Percentiles rank a stretch among this genome's conserved stretches.
These are phyloP conservation scores for Gentiana macrophylla DNA, from an alignment of 257 asterid species.

Conservation along the genomic window DNA sequence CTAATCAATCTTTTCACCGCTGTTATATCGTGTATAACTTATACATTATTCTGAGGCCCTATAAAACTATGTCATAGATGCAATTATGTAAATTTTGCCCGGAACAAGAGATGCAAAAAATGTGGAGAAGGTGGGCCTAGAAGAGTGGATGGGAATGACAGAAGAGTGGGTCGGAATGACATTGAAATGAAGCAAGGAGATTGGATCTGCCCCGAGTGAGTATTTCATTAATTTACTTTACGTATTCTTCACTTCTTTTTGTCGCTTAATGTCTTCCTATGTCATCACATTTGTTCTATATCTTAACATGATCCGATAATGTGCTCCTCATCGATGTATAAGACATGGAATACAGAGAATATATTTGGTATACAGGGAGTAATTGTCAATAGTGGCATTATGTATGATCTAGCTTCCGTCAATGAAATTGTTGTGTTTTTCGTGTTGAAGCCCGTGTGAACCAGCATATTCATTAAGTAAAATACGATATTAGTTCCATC, in stretches of 20 bases:
- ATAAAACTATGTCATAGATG: conserved; percentile 8
- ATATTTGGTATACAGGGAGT: no score
- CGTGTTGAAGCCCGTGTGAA: no score
- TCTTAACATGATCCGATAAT: no score
- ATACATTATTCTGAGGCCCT: conserved; percentile 4
- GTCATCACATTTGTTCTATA: neutral
- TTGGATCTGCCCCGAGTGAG: conserved; percentile 28
- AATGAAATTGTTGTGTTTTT: no score
- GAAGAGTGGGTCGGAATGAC: conserved; percentile 5
- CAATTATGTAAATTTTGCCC: conserved; percentile 25
- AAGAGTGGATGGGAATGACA: conserved; percentile 5
- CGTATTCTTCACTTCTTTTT: neutral
- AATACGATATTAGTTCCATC: no score
- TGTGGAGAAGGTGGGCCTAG: conserved; percentile 26
- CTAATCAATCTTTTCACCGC: neutral
- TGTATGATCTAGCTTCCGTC: no score
- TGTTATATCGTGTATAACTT: neutral
- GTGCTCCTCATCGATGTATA: no score
- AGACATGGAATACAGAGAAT: no score
- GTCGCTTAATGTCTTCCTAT: neutral
- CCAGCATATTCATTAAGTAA: no score
- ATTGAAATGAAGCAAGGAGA: conserved; percentile 32
- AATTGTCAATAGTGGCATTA: no score
- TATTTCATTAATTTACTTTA: conserved; percentile 1
- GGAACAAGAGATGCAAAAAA: conserved; percentile 13